Evolutionary conservation across 208 protist species (phyloP), one percentile per base, ranked within the genome.

Genomic region (Crithidia thermophila): DNA sequence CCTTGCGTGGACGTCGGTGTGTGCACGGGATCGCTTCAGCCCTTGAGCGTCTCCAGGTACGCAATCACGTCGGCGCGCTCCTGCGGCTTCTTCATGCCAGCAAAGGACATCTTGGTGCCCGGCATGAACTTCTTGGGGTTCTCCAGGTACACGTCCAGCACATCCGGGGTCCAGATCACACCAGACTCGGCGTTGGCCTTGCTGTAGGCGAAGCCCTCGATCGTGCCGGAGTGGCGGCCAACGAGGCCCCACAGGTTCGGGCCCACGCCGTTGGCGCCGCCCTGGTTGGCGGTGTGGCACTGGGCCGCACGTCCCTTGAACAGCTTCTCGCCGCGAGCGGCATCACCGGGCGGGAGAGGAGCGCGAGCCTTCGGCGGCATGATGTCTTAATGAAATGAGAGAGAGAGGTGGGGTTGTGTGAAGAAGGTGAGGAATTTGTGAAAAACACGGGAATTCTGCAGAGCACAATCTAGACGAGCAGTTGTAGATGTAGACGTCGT

Each of bases 111-210:
- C 85, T 99, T 99, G 55, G 94, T 99, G 60, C 95, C 96, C 28
- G 97, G 97, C 82, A 98, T 98, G 76, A 97, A 98, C 91, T 99
- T 99, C 93, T 99, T 99, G 56, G 97, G 97, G 76, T 99, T 98
- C 79, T 97, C 84, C 36, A 99, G 81, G 71, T 98, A 99, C 37
- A 97, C 90, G 71, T 96, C 91, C 27, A 99, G 85, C 60, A 94
- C 90, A 53, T 98, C 83, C 30, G 94, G 84, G 52, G 81, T 97
- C 98, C 98, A 99, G 21, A 88, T 59, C 25, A 98, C 90, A 60
- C 87, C 90, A 8, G 85, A 90, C 43, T 95, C 84, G 63, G 96
- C 90, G 82, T 99, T 99, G 61, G 98, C 97, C 56, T 89, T 87
- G 66, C 95, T 97, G 93, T 98, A 99, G 37, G 81, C 45, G 73